A percentile compares a stretch with the other conserved stretches of the same genome.
These are phyloP conservation scores for Pholiota adiposa DNA, from an alignment of 1,284 basidiomycete species.

Conservation along the genomic window DNA sequence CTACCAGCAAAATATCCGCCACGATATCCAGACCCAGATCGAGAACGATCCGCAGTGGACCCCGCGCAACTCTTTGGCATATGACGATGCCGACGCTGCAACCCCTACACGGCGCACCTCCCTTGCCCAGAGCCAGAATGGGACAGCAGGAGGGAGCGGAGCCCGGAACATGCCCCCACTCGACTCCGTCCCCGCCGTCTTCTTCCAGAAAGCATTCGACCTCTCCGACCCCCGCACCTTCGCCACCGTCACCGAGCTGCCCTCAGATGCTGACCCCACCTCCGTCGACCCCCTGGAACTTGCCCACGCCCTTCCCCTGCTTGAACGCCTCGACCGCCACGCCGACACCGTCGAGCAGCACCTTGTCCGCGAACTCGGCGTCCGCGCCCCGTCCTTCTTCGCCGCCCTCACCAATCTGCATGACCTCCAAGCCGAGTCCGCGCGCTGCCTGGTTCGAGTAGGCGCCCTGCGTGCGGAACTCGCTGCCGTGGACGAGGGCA, in stretches of 20 bases:
- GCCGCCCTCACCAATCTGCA: conserved; percentile 94
- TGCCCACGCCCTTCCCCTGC: conserved; percentile 72
- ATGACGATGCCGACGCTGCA: conserved; percentile 20
- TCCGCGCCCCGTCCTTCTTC: conserved; percentile 94
- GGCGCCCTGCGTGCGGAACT: conserved; percentile 74
- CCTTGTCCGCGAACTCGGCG: conserved; percentile 90
- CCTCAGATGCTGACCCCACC: conserved; percentile 36
- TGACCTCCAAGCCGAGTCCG: conserved; percentile 88
- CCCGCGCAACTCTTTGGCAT: conserved; percentile 26
- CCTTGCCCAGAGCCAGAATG: not conserved
- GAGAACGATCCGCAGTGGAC: conserved; percentile 31
- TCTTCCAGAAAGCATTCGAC: conserved; percentile 82
- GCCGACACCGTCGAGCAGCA: conserved; percentile 96
- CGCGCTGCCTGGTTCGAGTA: conserved; percentile 82
- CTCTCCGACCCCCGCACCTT: conserved; percentile 89
- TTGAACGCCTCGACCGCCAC: conserved; percentile 93
- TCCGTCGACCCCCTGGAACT: conserved; percentile 59
- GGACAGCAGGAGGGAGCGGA: not conserved
- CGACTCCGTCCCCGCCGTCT: conserved; percentile 79
- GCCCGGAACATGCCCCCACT: conserved; percentile 60
- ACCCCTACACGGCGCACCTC: conserved; percentile 30
- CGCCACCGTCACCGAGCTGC: conserved; percentile 75
- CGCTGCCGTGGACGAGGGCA: conserved; percentile 76
- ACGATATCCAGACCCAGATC: conserved; percentile 49
- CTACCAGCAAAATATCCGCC: conserved; percentile 59